phyloP scores from a whole-genome alignment of 495 filamentous ascomycete species.

The Hypoxylon subgilvum region DNA sequence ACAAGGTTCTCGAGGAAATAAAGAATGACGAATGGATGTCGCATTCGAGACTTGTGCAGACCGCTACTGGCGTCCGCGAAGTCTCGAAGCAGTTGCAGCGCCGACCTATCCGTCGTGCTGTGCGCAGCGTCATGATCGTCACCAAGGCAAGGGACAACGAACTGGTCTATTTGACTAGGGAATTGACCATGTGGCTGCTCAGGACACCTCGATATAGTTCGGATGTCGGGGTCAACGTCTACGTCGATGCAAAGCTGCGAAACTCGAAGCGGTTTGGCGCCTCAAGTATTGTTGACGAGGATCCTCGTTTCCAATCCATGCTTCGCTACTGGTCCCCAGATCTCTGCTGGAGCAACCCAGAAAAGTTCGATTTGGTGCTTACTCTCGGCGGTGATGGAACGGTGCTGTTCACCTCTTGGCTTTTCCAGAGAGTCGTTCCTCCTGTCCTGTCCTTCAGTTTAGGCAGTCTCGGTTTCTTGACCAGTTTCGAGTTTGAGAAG shows the following conservation, averaged over 20 bases:
- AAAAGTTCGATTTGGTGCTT: constrained; percentile 90
- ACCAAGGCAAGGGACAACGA: constrained; percentile 95
- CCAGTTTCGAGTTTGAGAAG: constrained; percentile 84
- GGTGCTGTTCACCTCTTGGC: constrained; percentile 89
- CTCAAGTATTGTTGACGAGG: constrained; percentile 70
- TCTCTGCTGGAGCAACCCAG: constrained; percentile 85
- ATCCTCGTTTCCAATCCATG: constrained; percentile 76
- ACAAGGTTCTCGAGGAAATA: constrained; percentile 94
- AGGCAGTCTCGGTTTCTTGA: constrained; percentile 89
- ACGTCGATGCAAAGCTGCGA: constrained; percentile 89
- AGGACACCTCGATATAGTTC: constrained; percentile 81
- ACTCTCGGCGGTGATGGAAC: constrained; percentile 94
- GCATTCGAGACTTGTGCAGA: constrained; percentile 90
- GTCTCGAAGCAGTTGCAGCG: constrained; percentile 92
- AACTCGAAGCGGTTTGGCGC: constrained; percentile 85
- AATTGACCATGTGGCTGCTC: constrained; percentile 85
- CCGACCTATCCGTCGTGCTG: constrained; percentile 83
- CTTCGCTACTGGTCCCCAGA: constrained; percentile 93
- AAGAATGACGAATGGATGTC: constrained; percentile 86
- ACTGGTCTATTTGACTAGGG: constrained; percentile 81
- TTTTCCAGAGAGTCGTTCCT: constrained; percentile 91
- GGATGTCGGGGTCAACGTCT: constrained; percentile 84
- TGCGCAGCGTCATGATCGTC: constrained; percentile 91
- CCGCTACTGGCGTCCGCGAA: constrained; percentile 90
- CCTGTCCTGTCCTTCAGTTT: constrained; percentile 88